phyloP scores from a whole-genome alignment of 495 filamentous ascomycete genomes.

The Sordaria brevicollis region DNA sequence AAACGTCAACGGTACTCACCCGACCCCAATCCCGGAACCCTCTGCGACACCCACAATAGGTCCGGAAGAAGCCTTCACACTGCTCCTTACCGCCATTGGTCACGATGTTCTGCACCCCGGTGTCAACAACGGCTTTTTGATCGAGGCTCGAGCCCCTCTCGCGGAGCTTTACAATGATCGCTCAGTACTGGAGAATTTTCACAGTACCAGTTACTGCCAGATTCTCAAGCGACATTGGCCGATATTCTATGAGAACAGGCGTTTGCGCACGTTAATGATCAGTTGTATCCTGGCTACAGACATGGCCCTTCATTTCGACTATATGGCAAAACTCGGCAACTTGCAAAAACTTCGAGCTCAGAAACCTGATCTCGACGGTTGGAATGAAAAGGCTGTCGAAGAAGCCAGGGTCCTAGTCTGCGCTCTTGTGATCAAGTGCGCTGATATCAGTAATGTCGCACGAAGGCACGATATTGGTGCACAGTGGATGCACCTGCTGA shows the following conservation, averaged over 20 bases:
- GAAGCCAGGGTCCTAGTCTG: slow-evolving; percentile 72
- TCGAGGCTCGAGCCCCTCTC: slow-evolving; percentile 84
- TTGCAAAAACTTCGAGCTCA: slow-evolving; percentile 67
- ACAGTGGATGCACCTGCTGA: slow-evolving; percentile 81
- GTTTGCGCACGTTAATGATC: slow-evolving; percentile 83
- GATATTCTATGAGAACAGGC: slow-evolving; percentile 56
- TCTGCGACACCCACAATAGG: slow-evolving; percentile 60
- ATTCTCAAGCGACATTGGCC: slow-evolving; percentile 93
- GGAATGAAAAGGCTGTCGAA: slow-evolving; percentile 57
- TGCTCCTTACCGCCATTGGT: slow-evolving; percentile 88
- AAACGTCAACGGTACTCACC: slow-evolving; percentile 8
- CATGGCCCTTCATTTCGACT: slow-evolving; percentile 94
- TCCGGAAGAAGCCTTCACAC: slow-evolving; percentile 79
- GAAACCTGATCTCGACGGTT: slow-evolving; percentile 46
- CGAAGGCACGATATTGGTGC: slow-evolving; percentile 71
- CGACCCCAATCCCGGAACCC: slow-evolving; percentile 32
- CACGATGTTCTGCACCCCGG: slow-evolving; percentile 97
- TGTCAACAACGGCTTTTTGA: slow-evolving; percentile 94
- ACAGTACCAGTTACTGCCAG: slow-evolving; percentile 94
- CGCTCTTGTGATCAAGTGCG: slow-evolving; percentile 90
- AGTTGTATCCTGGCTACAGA: slow-evolving; percentile 93
- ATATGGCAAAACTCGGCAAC: slow-evolving; percentile 73
- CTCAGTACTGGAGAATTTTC: slow-evolving; percentile 94
- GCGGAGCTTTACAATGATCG: slow-evolving; percentile 98
- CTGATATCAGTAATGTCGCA: slow-evolving; percentile 97